These are phyloP conservation scores for Cupressus sempervirens DNA, from an alignment of 75 land plant genomes.

Conservation along the genomic window DNA sequence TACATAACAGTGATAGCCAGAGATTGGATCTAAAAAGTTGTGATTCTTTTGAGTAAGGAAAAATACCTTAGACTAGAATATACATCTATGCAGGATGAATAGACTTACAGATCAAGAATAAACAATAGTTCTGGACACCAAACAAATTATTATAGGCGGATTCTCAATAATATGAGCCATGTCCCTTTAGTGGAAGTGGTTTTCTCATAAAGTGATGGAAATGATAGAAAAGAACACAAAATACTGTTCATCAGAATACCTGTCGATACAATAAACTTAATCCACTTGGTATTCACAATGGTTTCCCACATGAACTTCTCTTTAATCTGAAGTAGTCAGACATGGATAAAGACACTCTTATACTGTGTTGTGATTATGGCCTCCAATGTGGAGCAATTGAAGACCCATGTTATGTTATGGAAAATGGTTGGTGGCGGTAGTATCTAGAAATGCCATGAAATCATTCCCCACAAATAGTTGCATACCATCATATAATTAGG, in stretches of 20 bases:
- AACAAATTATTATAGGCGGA: not conserved
- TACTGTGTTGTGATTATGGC: not conserved
- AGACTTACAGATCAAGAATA: not conserved
- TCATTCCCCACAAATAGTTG: not conserved
- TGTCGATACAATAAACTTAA: not conserved
- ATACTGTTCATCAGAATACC: not conserved
- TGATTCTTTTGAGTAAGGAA: not conserved
- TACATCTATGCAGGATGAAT: not conserved
- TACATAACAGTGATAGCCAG: not conserved
- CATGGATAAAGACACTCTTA: not conserved
- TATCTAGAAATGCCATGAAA: not conserved
- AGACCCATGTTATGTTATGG: not conserved
- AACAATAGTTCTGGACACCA: not conserved
- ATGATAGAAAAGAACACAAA: not conserved
- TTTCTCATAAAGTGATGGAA: not conserved
- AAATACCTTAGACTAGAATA: not conserved
- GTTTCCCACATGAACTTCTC: not conserved
- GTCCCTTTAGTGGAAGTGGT: not conserved
- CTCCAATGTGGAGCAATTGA: not conserved
- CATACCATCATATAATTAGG: not conserved
- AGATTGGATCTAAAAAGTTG: not conserved
- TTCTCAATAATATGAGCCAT: not conserved
- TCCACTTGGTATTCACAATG: not conserved
- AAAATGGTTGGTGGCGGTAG: not conserved
- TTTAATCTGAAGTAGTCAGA: not conserved